Evolutionary conservation across 176 grass and related monocot species (phyloP), one percentile per base, ranked within the genome.

Genomic region (Pontederia paniculata): DNA sequence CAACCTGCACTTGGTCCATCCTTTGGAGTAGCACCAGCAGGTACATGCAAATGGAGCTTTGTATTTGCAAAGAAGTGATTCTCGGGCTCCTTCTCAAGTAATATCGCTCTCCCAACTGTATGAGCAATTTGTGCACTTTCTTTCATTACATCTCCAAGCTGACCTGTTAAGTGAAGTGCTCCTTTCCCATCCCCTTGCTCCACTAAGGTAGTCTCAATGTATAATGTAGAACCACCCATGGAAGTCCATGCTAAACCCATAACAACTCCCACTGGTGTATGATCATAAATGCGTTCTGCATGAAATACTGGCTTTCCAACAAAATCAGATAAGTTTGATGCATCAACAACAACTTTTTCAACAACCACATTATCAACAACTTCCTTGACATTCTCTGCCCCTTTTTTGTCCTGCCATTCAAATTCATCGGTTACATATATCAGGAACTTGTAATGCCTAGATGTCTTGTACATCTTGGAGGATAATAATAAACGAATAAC

Each of bases 191-290:
- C 93, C 67, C 80, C 83, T 73, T 84, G 80, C 60, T 91, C 93
- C 13, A 98, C 74, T 62, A 84, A 64, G 25, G 75, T 63, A 19
- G 93, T 91, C 75, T 91, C 93, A 6, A 98, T 82, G 50, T 88
- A 91, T 23, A 91, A 46, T 43, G 86, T 91, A 52, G 93, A 91
- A 65, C 93, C 86, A 54, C 86, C 86, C 80, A 98, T 77, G 21
- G 86, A 65, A 71, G 93, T 98, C 93, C 93, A 98, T 60, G 93
- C 93, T 62, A 98, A 73, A 60, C 93, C 93, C 83, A 98, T 97
- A 37, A 91, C 86, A 54, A 98, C 93, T 74, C 93, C 93, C 72
- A 98, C 21, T 51, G 93, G 93, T 23, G 93, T 91, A 45, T 84
- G 77, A 48, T 90, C 83, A 74, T 91, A 98, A 60, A 98, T 84